These are phyloP conservation scores for Candida ulmi DNA, from an alignment of 805 yeast genomes.

Conservation along the genomic window DNA sequence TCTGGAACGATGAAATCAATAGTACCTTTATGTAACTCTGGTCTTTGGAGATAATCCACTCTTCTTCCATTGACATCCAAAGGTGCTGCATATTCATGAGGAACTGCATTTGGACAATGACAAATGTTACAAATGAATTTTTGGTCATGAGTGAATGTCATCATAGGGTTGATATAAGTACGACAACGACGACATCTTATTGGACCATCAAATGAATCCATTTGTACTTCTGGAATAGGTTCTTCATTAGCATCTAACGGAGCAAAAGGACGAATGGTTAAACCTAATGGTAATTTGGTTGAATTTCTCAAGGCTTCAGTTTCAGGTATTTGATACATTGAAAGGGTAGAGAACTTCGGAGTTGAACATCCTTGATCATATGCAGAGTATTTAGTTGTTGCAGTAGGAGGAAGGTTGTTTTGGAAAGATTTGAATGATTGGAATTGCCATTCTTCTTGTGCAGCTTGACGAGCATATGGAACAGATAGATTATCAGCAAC, in stretches of 20 bases:
- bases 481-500: slow-evolving; percentile 11
- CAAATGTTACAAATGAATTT: slow-evolving; percentile 83
- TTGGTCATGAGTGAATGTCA: slow-evolving; percentile 56
- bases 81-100: slow-evolving; percentile 60
- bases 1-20: slow-evolving; percentile 80
- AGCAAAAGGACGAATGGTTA: slow-evolving; percentile 83
- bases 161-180: slow-evolving; percentile 80
- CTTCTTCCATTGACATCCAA: slow-evolving; percentile 58
- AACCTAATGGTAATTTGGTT: slow-evolving; percentile 75
- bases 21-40: slow-evolving; percentile 78
- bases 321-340: slow-evolving; percentile 81
- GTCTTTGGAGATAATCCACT: slow-evolving; percentile 55
- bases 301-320: slow-evolving; percentile 62
- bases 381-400: slow-evolving; percentile 61
- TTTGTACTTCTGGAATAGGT: slow-evolving; percentile 57
- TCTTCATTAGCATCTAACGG: slow-evolving; percentile 42
- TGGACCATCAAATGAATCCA: slow-evolving; percentile 49
- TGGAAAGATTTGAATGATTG: slow-evolving; percentile 63
- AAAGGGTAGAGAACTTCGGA: slow-evolving; percentile 70
- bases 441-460: slow-evolving; percentile 16
- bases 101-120: slow-evolving; percentile 64
- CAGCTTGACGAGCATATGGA: slow-evolving; percentile 11
- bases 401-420: slow-evolving; percentile 74
- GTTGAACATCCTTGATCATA: slow-evolving; percentile 83
- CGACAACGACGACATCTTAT: slow-evolving; percentile 91